A percentile compares a stretch with the other conserved stretches of the same genome.
These are phyloP conservation scores for Komagataella phaffii DNA, from an alignment of 805 yeast species.

Conservation along the genomic window DNA sequence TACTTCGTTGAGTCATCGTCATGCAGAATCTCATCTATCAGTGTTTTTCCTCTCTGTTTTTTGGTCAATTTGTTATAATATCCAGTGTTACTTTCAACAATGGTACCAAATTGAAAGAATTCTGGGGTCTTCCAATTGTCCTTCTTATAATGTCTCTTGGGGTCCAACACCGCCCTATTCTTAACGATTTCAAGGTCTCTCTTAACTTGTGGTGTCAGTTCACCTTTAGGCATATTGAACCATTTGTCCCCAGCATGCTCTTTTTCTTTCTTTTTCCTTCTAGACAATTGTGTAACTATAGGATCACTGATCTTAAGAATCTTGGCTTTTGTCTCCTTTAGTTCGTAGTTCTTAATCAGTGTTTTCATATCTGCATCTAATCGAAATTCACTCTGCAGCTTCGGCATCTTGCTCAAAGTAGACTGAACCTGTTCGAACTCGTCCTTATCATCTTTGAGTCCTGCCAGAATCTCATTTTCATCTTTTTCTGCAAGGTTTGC, in stretches of 20 bases:
- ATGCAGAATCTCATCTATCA: slow-evolving; percentile 72
- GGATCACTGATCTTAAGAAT: slow-evolving; percentile 5
- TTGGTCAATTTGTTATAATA: slow-evolving; percentile 54
- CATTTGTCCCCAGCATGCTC: slow-evolving; percentile 45
- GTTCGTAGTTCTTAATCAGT: not conserved
- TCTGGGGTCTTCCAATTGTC: slow-evolving; percentile 70
- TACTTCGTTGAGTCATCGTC: slow-evolving; percentile 59
- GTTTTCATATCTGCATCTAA: not conserved
- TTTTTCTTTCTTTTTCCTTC: slow-evolving; percentile 7
- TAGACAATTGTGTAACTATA: slow-evolving; percentile 3
- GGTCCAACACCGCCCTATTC: slow-evolving; percentile 86
- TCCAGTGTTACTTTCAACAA: slow-evolving; percentile 73
- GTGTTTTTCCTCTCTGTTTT: slow-evolving; percentile 61
- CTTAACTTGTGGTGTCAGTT: slow-evolving; percentile 55
- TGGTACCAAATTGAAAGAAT: slow-evolving; percentile 79
- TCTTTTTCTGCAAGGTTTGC: not conserved
- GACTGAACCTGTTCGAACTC: not conserved
- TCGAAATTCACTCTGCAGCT: not conserved
- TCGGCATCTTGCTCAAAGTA: not conserved
- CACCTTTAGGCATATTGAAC: slow-evolving; percentile 73
- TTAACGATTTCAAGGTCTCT: slow-evolving; percentile 69
- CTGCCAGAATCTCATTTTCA: not conserved
- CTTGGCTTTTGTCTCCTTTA: not conserved
- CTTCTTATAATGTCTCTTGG: slow-evolving; percentile 88
- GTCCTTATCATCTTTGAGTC: not conserved